phyloP scores from a whole-genome alignment of 176 grass and related monocot genomes.

The Aegilops longissima region DNA sequence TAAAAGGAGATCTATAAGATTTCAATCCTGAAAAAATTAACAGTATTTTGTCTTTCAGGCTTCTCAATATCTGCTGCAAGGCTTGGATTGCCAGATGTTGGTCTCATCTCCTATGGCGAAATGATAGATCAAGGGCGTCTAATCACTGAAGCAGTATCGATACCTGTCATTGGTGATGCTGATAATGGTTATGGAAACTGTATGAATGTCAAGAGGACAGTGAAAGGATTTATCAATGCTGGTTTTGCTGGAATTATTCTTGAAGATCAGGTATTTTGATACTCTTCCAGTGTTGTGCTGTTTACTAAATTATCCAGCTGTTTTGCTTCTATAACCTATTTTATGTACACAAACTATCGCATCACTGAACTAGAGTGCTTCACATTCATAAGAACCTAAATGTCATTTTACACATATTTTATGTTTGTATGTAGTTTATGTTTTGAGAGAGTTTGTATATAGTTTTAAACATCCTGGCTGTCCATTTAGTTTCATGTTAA shows the following conservation, averaged over 20 bases:
- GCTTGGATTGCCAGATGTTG: conserved; percentile 89
- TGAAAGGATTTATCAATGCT: conserved; percentile 96
- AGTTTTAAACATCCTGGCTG: background rate
- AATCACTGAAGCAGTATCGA: conserved; percentile 75
- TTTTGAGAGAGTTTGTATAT: background rate
- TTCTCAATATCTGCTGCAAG: conserved; percentile 92
- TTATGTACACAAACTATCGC: background rate
- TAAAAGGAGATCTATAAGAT: background rate
- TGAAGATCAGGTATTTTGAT: conserved; percentile 75
- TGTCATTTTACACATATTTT: background rate
- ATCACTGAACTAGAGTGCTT: background rate
- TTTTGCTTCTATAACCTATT: background rate
- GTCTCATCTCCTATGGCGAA: conserved; percentile 95
- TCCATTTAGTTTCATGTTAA: background rate
- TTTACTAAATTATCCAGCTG: background rate
- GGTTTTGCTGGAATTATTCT: conserved; percentile 97
- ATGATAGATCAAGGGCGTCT: conserved; percentile 83
- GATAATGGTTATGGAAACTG: conserved; percentile 94
- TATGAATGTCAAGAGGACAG: conserved; percentile 93
- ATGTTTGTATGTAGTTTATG: background rate
- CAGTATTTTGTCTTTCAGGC: conserved; percentile 30
- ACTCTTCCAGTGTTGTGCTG: background rate
- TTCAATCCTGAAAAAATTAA: background rate
- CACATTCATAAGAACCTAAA: background rate
- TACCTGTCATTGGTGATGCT: conserved; percentile 93